Base-by-base conservation (phyloP, 306 rosid species). In the Abrus pulchellus region DNA sequence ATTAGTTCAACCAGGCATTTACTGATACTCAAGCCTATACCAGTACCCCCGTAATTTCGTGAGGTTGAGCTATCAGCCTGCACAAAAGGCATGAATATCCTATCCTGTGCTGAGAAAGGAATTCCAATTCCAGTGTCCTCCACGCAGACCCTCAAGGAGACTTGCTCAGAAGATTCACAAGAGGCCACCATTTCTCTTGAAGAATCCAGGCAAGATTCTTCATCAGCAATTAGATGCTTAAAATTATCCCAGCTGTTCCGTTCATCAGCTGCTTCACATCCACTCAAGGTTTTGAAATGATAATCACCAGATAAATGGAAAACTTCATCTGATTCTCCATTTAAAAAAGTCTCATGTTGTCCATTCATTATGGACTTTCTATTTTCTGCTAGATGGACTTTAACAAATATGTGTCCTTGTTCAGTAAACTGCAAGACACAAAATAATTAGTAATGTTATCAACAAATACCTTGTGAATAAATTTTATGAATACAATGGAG, bases 1-100 rank as follows among this genome's bases (percentile, higher is more conserved):
- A 94, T 94, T 52, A 92, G 87, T 73, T 94, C 98, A 83, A 92
- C 98, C 60, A 94, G 84, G 83, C 98, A 94, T 86, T 94, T 92
- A 45, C 94, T 94, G 84, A 94, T 94, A 86, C 98, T 94, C 88
- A 94, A 89, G 67, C 98, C 98, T 28, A 94, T 94, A 56, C 97
- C 98, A 64, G 98, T 94, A 45, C 98, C 98, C 11, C 98, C 98
- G 78, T 90, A 94, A 57, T 94, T 85, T 87, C 97, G 88, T 47
- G 98, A 94, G 27, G 96, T 94, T 50, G 98, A 94, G 86, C 98
- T 94, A 84, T 94, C 97, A 20, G 94, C 98, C 80, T 94, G 98
- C 96, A 94, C 91, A 86, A 94, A 94, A 55, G 98, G 98, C 88
- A 66, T 87, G 89, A 92, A 94, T 77, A 94, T 90, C 44, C 91